phyloP scores from a whole-genome alignment of 2,329 filamentous ascomycete genomes.

The Aureobasidium sp. region DNA sequence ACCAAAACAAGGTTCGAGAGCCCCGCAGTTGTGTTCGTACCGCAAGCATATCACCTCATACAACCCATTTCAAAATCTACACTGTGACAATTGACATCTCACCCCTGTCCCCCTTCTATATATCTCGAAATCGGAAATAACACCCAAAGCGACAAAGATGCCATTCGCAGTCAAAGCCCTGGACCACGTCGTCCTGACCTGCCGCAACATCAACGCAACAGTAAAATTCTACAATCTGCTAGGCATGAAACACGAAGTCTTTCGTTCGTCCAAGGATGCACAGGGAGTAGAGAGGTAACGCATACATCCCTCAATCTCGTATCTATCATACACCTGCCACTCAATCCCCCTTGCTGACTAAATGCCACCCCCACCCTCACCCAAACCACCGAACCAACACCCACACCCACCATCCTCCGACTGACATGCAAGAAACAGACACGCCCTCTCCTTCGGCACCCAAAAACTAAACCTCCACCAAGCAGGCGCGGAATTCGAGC shows the following conservation, averaged over 20 bases:
- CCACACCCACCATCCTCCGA: too few species aligned
- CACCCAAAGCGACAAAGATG: conserved; percentile 40
- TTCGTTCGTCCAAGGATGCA: conserved; percentile 32
- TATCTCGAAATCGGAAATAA: conserved; percentile 44
- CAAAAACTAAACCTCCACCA: conserved; percentile 59
- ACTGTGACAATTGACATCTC: neutral
- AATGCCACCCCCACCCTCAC: neutral
- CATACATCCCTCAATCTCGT: neutral
- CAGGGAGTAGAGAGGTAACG: conserved; percentile 16
- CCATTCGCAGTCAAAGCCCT: conserved; percentile 36
- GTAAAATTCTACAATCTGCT: conserved; percentile 51
- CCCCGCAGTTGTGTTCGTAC: neutral
- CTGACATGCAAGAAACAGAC: conserved; percentile 28
- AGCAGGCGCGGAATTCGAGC: conserved; percentile 52
- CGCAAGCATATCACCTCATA: neutral
- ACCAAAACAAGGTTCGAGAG: neutral
- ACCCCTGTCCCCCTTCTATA: neutral
- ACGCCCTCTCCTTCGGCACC: conserved; percentile 50
- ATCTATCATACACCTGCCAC: neutral
- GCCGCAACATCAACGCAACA: conserved; percentile 43
- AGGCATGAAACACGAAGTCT: conserved; percentile 51
- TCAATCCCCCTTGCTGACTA: neutral
- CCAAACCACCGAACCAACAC: neutral
- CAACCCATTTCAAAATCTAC: neutral
- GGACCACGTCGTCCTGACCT: conserved; percentile 57